phyloP scores from a whole-genome alignment of 225 moss, liverwort and hornwort species.

The Pseudoscleropodium purum region DNA sequence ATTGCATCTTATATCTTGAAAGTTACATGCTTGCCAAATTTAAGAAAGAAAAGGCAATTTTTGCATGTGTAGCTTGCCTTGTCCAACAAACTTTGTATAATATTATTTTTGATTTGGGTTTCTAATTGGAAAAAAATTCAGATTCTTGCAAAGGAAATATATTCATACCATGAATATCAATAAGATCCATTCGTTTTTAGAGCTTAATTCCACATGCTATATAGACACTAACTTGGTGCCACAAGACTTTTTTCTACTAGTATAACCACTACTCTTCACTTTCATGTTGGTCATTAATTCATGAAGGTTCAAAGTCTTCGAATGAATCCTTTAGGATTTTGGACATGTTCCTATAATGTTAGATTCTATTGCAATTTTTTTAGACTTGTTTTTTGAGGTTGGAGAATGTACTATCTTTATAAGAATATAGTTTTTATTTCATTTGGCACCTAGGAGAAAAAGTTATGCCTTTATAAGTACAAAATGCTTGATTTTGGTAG shows the following conservation, averaged over 20 bases:
- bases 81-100: background rate
- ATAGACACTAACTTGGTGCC: background rate
- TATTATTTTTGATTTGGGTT: background rate
- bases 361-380: background rate
- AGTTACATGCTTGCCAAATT: background rate
- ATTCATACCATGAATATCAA: background rate
- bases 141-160: background rate
- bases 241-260: no score
- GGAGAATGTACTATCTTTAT: background rate
- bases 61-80: background rate
- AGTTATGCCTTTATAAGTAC: no score
- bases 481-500: background rate
- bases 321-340: background rate
- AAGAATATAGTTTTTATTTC: background rate
- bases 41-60: background rate
- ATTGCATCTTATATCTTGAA: background rate
- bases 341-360: rapidly evolving
- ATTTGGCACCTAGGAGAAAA: background rate
- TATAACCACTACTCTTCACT: rapidly evolving
- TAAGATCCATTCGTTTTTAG: rapidly evolving
- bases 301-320: background rate
- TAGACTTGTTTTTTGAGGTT: background rate
- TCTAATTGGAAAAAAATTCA: rapidly evolving
- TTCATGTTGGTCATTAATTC: background rate
- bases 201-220: background rate